Evolutionary conservation across 495 filamentous ascomycete species (phyloP).

Genomic region (Jackrogersella multiformis): DNA sequence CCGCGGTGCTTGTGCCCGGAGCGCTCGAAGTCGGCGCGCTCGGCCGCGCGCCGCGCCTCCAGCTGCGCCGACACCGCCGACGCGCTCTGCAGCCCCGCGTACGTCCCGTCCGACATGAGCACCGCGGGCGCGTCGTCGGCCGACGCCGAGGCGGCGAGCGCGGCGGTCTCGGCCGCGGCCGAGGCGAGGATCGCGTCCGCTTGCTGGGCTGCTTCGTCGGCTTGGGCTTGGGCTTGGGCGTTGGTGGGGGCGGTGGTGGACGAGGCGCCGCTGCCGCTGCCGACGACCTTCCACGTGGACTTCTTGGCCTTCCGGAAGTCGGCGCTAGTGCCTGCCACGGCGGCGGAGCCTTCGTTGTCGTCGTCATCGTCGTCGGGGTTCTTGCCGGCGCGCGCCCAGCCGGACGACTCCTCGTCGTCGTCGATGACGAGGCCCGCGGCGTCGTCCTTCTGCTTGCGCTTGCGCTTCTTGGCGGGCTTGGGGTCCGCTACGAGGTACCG

Average conservation of each 20-base stretch:
- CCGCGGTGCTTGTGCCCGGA: conserved; percentile 34
- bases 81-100: conserved; percentile 86
- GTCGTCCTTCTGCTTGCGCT: conserved; percentile 73
- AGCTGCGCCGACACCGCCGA: conserved; percentile 80
- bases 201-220: conserved; percentile 65
- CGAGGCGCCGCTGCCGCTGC: conserved; percentile 57
- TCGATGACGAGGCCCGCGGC: conserved; percentile 79
- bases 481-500: conserved; percentile 87
- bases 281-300: conserved; percentile 79
- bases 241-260: neutral
- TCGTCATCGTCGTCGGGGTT: conserved; percentile 60
- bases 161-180: conserved; percentile 54
- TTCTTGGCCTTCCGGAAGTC: conserved; percentile 84
- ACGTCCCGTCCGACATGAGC: conserved; percentile 84
- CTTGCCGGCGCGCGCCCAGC: conserved; percentile 64
- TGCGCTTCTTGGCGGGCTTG: conserved; percentile 82
- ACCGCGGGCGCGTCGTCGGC: conserved; percentile 52
- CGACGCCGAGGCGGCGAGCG: neutral
- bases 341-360: conserved; percentile 52
- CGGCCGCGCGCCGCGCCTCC: conserved; percentile 57
- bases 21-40: conserved; percentile 57
- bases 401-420: conserved; percentile 74
- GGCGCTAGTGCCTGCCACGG: conserved; percentile 63
- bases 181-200: conserved; percentile 42
- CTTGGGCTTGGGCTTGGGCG: conserved; percentile 18